These are phyloP conservation scores for Ceriops decandra DNA, from an alignment of 345 rosid species.

Conservation along the genomic window DNA sequence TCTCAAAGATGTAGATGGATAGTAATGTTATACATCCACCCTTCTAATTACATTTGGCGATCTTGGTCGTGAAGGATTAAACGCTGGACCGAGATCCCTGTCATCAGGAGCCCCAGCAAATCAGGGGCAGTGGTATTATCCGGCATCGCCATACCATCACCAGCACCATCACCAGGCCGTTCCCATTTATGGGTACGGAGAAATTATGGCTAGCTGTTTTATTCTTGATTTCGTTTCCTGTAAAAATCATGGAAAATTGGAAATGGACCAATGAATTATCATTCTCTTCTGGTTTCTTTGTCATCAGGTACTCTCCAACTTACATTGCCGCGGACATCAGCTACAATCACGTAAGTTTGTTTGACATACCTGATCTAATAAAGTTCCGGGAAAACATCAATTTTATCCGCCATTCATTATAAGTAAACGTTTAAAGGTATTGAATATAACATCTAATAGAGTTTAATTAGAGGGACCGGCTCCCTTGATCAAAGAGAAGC, in stretches of 20 bases:
- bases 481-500: no score
- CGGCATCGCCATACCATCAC: constrained; percentile 48
- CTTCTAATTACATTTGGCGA: neutral
- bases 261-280: neutral
- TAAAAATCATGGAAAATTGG: neutral
- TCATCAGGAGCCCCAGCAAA: constrained; percentile 48
- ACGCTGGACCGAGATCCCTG: constrained; percentile 45
- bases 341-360: constrained; percentile 63
- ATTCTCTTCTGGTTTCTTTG: constrained; percentile 3
- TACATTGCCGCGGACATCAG: constrained; percentile 57
- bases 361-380: neutral
- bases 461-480: no score
- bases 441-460: no score
- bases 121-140: constrained; percentile 85
- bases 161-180: constrained; percentile 54
- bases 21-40: neutral
- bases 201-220: no score
- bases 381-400: no score
- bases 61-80: constrained; percentile 43
- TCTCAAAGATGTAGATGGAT: neutral
- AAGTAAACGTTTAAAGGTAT: no score
- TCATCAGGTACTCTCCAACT: constrained; percentile 64
- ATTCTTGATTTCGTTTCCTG: constrained; percentile 5
- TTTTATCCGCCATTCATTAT: no score
- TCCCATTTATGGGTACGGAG: constrained; percentile 68